Conservation (phyloP, 257 asterid genomes). For the Schizonepeta tenuifolia region DNA sequence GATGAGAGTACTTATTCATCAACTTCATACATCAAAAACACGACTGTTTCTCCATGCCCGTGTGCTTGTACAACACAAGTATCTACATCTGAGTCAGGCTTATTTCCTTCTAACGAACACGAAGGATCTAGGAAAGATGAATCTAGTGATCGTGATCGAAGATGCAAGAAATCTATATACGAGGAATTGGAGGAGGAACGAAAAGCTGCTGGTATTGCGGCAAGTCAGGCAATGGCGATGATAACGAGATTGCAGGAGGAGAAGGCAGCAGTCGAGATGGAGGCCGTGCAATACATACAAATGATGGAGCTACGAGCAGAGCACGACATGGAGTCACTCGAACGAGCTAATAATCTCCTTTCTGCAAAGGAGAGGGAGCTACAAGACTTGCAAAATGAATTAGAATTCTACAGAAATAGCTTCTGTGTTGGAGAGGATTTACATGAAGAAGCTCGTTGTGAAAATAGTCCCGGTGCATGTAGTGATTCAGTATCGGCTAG, state of each 20-base stretch:
- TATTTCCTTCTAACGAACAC: neutral
- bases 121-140: constrained; percentile 24
- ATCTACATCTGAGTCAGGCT: constrained; percentile 31
- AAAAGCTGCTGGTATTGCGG: constrained; percentile 76
- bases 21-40: constrained; percentile 24
- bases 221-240: constrained; percentile 89
- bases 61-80: constrained; percentile 8
- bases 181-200: constrained; percentile 89
- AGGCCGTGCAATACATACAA: constrained; percentile 77
- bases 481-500: constrained; percentile 26
- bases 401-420: constrained; percentile 56
- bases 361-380: constrained; percentile 80
- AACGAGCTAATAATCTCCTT: constrained; percentile 71
- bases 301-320: constrained; percentile 97
- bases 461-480: neutral
- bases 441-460: constrained; percentile 27
- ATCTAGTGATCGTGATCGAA: constrained; percentile 46
- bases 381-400: constrained; percentile 72
- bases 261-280: constrained; percentile 85
- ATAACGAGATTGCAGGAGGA: constrained; percentile 93
- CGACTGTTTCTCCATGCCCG: constrained; percentile 2
- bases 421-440: constrained; percentile 41
- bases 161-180: constrained; percentile 50
- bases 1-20: constrained; percentile 32
- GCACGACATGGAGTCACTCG: constrained; percentile 78